A percentile compares a stretch with the other conserved stretches of the same genome.
These are phyloP conservation scores for Euclidium syriacum DNA, from an alignment of 345 rosid species.

Conservation along the genomic window DNA sequence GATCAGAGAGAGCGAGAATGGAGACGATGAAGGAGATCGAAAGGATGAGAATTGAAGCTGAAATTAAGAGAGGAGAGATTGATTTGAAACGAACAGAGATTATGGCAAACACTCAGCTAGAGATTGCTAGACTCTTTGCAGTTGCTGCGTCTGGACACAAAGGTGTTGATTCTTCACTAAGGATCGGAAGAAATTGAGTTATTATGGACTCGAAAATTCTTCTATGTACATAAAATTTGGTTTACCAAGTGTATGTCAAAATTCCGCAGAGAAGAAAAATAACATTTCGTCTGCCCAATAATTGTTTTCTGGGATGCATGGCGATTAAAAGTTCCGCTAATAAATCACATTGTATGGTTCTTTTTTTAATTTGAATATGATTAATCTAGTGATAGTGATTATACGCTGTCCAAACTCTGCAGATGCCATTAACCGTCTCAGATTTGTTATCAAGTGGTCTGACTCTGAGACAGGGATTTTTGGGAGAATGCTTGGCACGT, in stretches of 20 bases:
- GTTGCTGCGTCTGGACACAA: constrained; percentile 36
- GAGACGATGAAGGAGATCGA: constrained; percentile 85
- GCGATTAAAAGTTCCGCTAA: neutral
- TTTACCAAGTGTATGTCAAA: neutral
- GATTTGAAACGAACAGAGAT: constrained; percentile 91
- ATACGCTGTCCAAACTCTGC: too few relatives aligned
- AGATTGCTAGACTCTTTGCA: constrained; percentile 81
- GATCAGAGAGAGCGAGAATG: constrained; percentile 83
- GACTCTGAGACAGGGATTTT: too few relatives aligned
- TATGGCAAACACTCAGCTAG: constrained; percentile 82
- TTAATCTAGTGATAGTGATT: neutral
- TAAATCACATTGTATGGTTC: constrained; percentile 10
- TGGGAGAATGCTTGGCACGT: too few relatives aligned
- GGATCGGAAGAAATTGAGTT: constrained; percentile 69
- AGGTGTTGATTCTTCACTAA: constrained; percentile 68
- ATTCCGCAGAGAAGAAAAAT: neutral
- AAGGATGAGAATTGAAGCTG: constrained; percentile 88
- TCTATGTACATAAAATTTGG: neutral
- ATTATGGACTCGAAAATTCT: neutral
- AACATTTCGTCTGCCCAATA: neutral
- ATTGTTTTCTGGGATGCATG: neutral
- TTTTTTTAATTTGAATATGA: constrained; percentile 1
- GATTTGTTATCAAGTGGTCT: neutral
- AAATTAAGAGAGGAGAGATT: constrained; percentile 74
- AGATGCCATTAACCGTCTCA: neutral